Evolutionary conservation across 495 filamentous ascomycete genomes (phyloP), one percentile per base, ranked within the genome.

Genomic region (Podospora australis): DNA sequence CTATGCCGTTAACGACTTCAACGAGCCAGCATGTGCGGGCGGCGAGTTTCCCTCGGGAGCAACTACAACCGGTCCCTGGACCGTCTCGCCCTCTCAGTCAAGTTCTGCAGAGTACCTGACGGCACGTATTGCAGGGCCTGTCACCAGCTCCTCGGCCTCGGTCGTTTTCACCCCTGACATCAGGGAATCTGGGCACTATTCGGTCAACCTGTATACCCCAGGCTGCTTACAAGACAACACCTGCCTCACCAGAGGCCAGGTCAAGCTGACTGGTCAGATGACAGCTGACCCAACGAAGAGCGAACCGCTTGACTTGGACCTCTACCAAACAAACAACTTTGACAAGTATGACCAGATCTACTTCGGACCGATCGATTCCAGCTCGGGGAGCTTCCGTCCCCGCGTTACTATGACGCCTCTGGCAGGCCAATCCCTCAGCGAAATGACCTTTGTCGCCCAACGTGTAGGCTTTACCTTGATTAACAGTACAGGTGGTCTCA

Each of bases 311-410:
- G 65, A 67, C 46, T 69, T 46, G 66, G 77, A 22, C 67, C 75
- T 94, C 10, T 91, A 74, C 60, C 94, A 99, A 69, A 95, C 89
- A 14, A 97, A 97, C 65, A 69, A 88, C 54, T 88, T 82, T 59
- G 88, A 96, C 69, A 99, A 97, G 66, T 95, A 92, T 54, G 94
- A 97, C 58, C 80, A 83, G 46, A 80, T 97, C 49, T 95, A 90
- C 63, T 81, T 79, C 48, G 94, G 90, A 6, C 78, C 77, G 50
- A 80, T 99, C 46, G 89, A 97, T 58, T 81, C 80, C 23, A 82
- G 73, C 52, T 83, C 80, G 25, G 73, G 72, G 53, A 75, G 73
- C 17, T 97, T 97, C 69, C 79, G 83, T 17, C 89, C 92, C 21
- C 77, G 75, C 14, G 81, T 99, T 42, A 95, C 88, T 2, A 69